These are phyloP conservation scores for Abelmoschus esculentus DNA, from an alignment of 345 rosid species.

Conservation along the genomic window DNA sequence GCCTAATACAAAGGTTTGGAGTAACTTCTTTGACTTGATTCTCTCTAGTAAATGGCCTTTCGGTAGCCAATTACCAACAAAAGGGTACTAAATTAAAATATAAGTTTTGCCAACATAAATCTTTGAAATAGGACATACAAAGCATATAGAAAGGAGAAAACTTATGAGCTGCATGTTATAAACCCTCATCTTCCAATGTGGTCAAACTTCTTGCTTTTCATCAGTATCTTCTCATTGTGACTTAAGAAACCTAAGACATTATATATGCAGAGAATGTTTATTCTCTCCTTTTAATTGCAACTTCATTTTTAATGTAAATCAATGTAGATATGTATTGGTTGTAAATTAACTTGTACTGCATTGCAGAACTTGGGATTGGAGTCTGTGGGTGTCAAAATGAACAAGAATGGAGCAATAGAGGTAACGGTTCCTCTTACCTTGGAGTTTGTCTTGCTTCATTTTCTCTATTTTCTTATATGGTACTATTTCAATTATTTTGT, in stretches of 20 bases:
- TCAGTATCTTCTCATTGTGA: not conserved
- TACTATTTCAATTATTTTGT: not conserved
- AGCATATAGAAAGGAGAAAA: not conserved
- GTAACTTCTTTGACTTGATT: conserved; percentile 1
- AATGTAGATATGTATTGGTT: not conserved
- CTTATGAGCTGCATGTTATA: not conserved
- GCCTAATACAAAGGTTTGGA: conserved; percentile 77
- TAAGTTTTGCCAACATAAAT: not conserved
- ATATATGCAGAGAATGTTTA: not conserved
- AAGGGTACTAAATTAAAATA: not conserved
- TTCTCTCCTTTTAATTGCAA: not conserved
- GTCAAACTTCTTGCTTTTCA: not conserved
- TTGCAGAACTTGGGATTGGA: conserved; percentile 91
- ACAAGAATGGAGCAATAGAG: conserved; percentile 85
- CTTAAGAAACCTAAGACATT: not conserved
- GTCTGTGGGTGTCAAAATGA: conserved; percentile 60
- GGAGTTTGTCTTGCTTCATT: conserved; percentile 5
- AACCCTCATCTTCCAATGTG: not conserved
- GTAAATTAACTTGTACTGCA: conserved; percentile 17
- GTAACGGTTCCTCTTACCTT: conserved; percentile 22
- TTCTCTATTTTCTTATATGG: conserved; percentile 1
- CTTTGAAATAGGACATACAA: not conserved
- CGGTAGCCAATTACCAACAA: not conserved
- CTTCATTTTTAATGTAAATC: not conserved
- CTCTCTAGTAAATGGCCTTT: not conserved